Evolutionary conservation across 1,284 basidiomycete species (phyloP), one percentile per base, ranked within the genome.

Genomic region (Tilletiopsis washingtonensis): DNA sequence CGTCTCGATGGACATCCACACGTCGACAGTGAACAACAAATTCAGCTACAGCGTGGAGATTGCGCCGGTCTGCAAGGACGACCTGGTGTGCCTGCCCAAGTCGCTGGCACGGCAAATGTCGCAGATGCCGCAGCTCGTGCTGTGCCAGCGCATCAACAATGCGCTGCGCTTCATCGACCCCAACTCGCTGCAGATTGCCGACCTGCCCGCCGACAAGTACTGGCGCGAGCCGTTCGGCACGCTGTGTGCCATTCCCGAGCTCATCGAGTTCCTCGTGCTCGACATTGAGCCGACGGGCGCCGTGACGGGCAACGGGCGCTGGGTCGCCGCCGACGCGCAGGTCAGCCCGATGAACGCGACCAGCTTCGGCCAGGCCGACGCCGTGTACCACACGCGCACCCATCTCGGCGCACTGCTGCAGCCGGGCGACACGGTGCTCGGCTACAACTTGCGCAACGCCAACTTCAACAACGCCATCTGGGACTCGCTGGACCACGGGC

Each of bases 21-120:
- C 85, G 37, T 83, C 82, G 59, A 94, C 90, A 1, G 86, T 91
- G 37, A 97, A 90, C 76, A 96, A 89, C 81, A 98, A 96, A 76
- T 93, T 89, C 75, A 91, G 91, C 3, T 98, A 91, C 79, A 94
- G 90, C 17, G 88, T 97, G 63, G 93, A 98, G 76, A 94, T 98
- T 64, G 83, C 86, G 5, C 91, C 93, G 0, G 82, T 98, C 55
- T 98, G 93, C 78, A 97, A 97, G 75, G 93, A 98, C 74, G 93
- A 98, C 74, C 81, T 98, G 36, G 86, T 97, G 29, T 91, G 87
- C 73, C 78, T 98, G 36, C 89, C 91, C 3, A 76, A 77, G 19
- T 86, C 86, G 68, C 82, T 85, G 60, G 91, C 93, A 0, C 83
- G 84, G 21, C 77, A 81, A 26, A 78, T 94, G 56, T 83, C 84